These are phyloP conservation scores for Trichoderma orchidacearum DNA, from an alignment of 495 filamentous ascomycete genomes.

Conservation along the genomic window DNA sequence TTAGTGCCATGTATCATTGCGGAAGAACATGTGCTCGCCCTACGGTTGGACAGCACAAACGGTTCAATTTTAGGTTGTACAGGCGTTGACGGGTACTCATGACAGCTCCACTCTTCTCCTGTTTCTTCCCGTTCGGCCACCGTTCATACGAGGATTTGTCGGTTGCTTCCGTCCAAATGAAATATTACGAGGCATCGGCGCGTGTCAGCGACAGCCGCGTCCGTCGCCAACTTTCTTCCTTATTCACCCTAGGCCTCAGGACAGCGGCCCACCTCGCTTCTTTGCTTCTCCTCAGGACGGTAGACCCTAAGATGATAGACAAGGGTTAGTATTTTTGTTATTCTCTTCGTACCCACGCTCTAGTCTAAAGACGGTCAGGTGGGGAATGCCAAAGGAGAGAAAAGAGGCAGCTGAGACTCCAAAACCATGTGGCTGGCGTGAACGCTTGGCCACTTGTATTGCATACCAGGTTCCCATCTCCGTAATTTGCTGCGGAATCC, in stretches of 20 bases:
- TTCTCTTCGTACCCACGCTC: too few relatives aligned
- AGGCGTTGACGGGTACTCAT: not conserved
- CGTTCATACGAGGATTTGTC: not conserved
- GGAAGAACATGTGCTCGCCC: not conserved
- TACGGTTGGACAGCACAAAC: not conserved
- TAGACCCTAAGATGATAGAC: too few relatives aligned
- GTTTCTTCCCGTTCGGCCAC: not conserved
- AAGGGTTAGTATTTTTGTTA: too few relatives aligned
- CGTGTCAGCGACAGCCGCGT: not conserved
- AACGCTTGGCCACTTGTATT: not conserved
- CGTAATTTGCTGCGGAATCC: not conserved
- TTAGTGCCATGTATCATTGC: too few relatives aligned
- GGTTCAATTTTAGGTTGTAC: not conserved
- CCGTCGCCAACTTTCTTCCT: not conserved
- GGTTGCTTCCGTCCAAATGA: not conserved
- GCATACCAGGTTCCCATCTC: not conserved
- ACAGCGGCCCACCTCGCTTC: too few relatives aligned
- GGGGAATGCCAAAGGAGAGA: not conserved
- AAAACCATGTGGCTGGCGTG: not conserved
- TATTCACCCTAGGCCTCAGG: too few relatives aligned
- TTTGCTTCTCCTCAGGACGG: too few relatives aligned
- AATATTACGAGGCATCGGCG: not conserved
- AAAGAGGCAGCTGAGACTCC: not conserved
- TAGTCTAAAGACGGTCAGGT: not conserved
- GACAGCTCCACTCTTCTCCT: not conserved